A percentile compares a stretch with the other conserved stretches of the same genome.
These are phyloP conservation scores for Leucoagaricus sp. DNA, from an alignment of 1,284 basidiomycete species.

Conservation along the genomic window DNA sequence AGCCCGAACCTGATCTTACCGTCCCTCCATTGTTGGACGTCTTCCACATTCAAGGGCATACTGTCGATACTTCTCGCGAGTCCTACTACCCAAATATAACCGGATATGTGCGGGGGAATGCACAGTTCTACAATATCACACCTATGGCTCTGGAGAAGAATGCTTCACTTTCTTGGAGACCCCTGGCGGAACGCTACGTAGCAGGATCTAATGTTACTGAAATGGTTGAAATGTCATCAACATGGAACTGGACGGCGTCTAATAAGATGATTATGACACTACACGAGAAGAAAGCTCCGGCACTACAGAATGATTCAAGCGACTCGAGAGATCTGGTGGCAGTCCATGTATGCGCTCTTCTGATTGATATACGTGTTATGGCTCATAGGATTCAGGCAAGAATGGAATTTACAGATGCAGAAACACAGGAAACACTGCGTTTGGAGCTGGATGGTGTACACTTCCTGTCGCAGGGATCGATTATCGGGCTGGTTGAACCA, in stretches of 20 bases:
- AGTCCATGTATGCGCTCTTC: slow-evolving; percentile 57
- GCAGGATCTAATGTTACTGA: slow-evolving; percentile 51
- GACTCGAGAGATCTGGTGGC: slow-evolving; percentile 50
- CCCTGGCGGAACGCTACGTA: slow-evolving; percentile 50
- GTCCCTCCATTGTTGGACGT: slow-evolving; percentile 50
- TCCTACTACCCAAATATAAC: slow-evolving; percentile 78
- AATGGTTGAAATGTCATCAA: slow-evolving; percentile 45
- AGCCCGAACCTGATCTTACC: slow-evolving; percentile 54
- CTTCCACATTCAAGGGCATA: slow-evolving; percentile 47
- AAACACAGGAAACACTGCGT: slow-evolving; percentile 54
- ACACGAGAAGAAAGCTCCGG: slow-evolving; percentile 55
- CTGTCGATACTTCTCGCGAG: slow-evolving; percentile 43
- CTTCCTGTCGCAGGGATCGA: slow-evolving; percentile 73
- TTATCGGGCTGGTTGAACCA: slow-evolving; percentile 74
- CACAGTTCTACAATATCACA: slow-evolving; percentile 66
- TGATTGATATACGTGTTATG: neutral
- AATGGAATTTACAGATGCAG: slow-evolving; percentile 61
- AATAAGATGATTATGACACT: slow-evolving; percentile 66
- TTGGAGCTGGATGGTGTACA: slow-evolving; percentile 81
- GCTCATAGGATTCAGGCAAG: slow-evolving; percentile 51
- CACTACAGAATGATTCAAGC: slow-evolving; percentile 28
- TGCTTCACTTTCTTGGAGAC: slow-evolving; percentile 46
- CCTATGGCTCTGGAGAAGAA: slow-evolving; percentile 37
- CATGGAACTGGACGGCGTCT: slow-evolving; percentile 71
- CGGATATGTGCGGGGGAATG: slow-evolving; percentile 69